Base-by-base conservation (phyloP, 148 eudicot genomes). In the Linanthus parryae region DNA sequence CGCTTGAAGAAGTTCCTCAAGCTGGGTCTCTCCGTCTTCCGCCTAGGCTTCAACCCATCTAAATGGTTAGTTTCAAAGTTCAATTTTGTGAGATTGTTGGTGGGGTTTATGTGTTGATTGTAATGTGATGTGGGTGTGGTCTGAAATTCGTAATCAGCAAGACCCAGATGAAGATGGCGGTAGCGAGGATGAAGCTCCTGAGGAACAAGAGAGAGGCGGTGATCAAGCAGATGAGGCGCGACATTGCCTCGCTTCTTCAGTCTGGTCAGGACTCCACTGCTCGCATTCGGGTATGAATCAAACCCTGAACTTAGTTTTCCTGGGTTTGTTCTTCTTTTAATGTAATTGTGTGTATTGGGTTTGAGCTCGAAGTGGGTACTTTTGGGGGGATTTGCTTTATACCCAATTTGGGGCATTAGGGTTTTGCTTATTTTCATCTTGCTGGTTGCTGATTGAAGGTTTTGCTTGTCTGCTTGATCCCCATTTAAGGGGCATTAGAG, bases 201-300 rank as follows among this genome's bases (percentile, higher is more conserved):
- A 67, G 96, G 73, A 94, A 94, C 69, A 94, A 82, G 78, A 70
- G 96, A 30, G 83, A 84, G 61, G 80, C 74, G 24, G 73, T 73
- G 45, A 74, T 94, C 0, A 76, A 62, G 51, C 96, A 77, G 57
- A 88, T 88, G 95, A 66, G 96, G 35, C 79, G 95, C 3, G 96
- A 88, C 58, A 74, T 94, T 34, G 99, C 96, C 59, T n/a, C 80
- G 91, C 94, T 94, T 33, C 88, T 94, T 12, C 80, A 80, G 35
- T 75, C 91, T 27, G 73, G 90, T 45, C 96, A 88, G 59, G 91
- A 88, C 24, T 69, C 99, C 53, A 94, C 96, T 36, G 99, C 96
- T 71, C 91, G 99, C 9, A 82, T 94, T 57, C 69, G 96, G 64
- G 98, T 88, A 63, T n/a, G n/a, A n/a, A n/a, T n/a, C n/a, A n/a